Conservation (phyloP, 2,329 filamentous ascomycete genomes). For the Xylariaceae sp. region DNA sequence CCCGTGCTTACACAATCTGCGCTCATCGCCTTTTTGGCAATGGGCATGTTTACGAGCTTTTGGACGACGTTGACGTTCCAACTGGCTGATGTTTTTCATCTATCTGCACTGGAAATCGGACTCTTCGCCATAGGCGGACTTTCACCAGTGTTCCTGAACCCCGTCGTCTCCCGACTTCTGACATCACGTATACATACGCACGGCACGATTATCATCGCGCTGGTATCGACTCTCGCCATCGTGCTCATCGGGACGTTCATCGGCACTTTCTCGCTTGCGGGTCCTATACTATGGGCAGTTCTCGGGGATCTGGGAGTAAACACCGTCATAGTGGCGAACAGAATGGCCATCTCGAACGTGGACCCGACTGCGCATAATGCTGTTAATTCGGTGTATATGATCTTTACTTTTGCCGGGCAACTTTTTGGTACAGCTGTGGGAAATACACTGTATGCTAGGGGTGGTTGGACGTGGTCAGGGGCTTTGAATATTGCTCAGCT, state of each 20-base stretch:
- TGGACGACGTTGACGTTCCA: slow-evolving; percentile 53
- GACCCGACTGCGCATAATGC: slow-evolving; percentile 44
- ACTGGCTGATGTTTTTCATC: slow-evolving; percentile 37
- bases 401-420: slow-evolving; percentile 44
- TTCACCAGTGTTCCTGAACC: slow-evolving; percentile 39
- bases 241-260: slow-evolving; percentile 42
- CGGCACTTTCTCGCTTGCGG: slow-evolving; percentile 43
- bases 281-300: slow-evolving; percentile 43
- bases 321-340: slow-evolving; percentile 41
- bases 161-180: slow-evolving; percentile 36
- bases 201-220: slow-evolving; percentile 36
- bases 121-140: slow-evolving; percentile 41
- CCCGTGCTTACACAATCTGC: slow-evolving; percentile 75
- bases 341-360: slow-evolving; percentile 42
- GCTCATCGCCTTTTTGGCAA: slow-evolving; percentile 67
- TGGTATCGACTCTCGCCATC: slow-evolving; percentile 27
- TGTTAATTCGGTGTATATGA: slow-evolving; percentile 47
- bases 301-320: slow-evolving; percentile 44
- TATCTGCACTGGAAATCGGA: slow-evolving; percentile 38
- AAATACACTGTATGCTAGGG: slow-evolving; percentile 42
- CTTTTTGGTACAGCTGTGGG: slow-evolving; percentile 44
- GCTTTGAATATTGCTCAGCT: slow-evolving; percentile 43
- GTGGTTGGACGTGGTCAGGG: slow-evolving; percentile 43
- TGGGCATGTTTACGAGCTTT: slow-evolving; percentile 58
- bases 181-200: slow-evolving; percentile 37